Evolutionary conservation across 164 flowering plant genomes (phyloP), one percentile per base, ranked within the genome.

Genomic region (Berberis vulgaris): DNA sequence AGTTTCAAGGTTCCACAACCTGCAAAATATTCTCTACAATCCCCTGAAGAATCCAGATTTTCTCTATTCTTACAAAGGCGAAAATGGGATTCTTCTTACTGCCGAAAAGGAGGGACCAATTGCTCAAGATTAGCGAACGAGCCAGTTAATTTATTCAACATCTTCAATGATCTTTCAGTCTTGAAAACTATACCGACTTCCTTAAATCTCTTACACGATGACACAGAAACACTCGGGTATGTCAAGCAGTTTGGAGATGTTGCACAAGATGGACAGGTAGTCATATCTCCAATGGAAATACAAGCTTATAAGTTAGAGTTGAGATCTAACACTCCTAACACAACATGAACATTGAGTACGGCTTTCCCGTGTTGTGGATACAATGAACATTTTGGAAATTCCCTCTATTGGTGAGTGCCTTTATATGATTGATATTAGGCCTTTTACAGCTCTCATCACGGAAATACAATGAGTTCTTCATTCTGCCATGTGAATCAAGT

Each of bases 221-320:
- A 91, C 61, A 70, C 72, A 5, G 97, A 87, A 64, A 74, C 76
- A 74, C 88, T 95, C 43, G 99, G 99, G 49, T 88, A 86, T 47
- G 39, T 57, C 50, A 88, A 84, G 68, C 85, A 83, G 65, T 61
- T 76, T 45, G 84, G 81, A 63, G 89, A 83, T 62, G 77, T 74
- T 59, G 79, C 76, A 39, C 85, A 73, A 53, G 99, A 89, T 43
- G 97, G 98, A 10, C 82, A 79, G 54, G 77, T 89, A 5, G 40
- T 73, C 39, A 80, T 91, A 49, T 77, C 94, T 49, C 98, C 99
- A 13, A 95, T 91, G 98, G 99, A 95, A 68, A 78, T 95, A 64
- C 97, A 83, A 67, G 96, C 99, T 50, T 95, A 89, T 86, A 95
- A 86, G 75, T 71, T 95, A 65, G 96, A 82, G 43, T 41, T 94